A percentile compares a stretch with the other conserved stretches of the same genome.
Conservation (phyloP, 2,329 filamentous ascomycete genomes). For the Colletotrichum acutatum region DNA sequence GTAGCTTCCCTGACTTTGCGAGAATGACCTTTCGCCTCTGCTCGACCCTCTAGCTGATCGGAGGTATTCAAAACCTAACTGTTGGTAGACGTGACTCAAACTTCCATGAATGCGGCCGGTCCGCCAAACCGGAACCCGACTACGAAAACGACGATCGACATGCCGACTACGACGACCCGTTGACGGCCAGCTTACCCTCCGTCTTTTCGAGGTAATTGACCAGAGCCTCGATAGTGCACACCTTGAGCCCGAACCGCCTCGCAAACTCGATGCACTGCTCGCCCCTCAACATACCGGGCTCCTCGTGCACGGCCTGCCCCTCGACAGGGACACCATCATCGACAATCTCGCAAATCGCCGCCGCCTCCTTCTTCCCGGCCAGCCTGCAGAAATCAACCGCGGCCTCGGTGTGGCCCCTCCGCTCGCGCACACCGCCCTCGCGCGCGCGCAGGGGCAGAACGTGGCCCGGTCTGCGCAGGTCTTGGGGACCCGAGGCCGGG, state of each 20-base stretch:
- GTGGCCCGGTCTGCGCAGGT: conserved; percentile 87
- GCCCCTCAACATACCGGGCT: conserved; percentile 89
- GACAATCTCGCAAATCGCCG: conserved; percentile 91
- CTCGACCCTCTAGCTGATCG: too few relatives aligned
- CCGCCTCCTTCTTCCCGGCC: conserved; percentile 80
- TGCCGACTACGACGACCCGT: conserved; percentile 46
- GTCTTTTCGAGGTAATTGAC: conserved; percentile 81
- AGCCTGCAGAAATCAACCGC: conserved; percentile 90
- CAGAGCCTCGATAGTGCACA: conserved; percentile 95
- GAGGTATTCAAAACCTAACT: too few relatives aligned
- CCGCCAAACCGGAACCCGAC: neutral
- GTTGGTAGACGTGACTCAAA: neutral
- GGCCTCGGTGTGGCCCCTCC: conserved; percentile 92
- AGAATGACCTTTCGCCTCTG: too few relatives aligned
- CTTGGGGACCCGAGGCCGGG: conserved; percentile 62
- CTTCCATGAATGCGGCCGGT: neutral
- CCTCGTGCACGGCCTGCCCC: conserved; percentile 72
- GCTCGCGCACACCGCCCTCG: conserved; percentile 81
- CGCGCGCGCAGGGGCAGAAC: conserved; percentile 86
- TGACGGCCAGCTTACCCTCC: conserved; percentile 68
- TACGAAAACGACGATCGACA: neutral
- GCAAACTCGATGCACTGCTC: conserved; percentile 92
- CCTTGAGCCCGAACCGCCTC: conserved; percentile 86
- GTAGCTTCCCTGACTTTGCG: neutral
- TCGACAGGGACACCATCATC: conserved; percentile 81